Base-by-base conservation (phyloP, 2,329 filamentous ascomycete species). In the Ophiostoma montium region DNA sequence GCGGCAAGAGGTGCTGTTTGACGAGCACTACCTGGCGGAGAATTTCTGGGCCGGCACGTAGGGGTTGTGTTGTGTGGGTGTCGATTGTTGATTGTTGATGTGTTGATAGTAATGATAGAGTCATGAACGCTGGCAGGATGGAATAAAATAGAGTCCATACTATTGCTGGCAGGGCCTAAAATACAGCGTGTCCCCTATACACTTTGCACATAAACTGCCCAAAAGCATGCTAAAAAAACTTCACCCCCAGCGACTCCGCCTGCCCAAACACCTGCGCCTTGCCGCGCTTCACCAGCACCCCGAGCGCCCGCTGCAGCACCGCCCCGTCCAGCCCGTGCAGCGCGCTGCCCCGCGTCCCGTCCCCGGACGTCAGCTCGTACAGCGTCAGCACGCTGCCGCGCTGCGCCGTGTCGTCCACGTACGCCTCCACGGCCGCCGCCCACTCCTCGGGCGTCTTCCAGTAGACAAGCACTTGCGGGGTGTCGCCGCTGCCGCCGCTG, bases 211-310 rank as follows among this genome's bases (percentile, higher is more conserved):
- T n/a, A n/a, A n/a, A n/a, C n/a, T n/a, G n/a, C n/a, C 21, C 10
- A 5, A 12, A 4, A 8, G 27, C 27, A 10, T 7, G 5, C 33
- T 47, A 95, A 63, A 96, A 96, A 69, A 98, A 96, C 69, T 98
- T 98, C 56, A 96, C 87, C 59, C 92, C 92, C 60, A 85, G 79
- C 53, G 86, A 84, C 62, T 90, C 87, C 59, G 90, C 88, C 48
- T 79, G 77, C 32, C 90, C 90, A 67, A 98, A 96, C 23, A 96
- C 80, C 65, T 96, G 90, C 13, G 89, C 90, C 67, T 85, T 94
- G 57, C 88, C 88, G 54, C 83, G 77, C 72, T 94, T 95, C 33
- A 94, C 89, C 45, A 95, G 72, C 46, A 92, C 72, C 52, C 78
- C 76, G 45, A 98, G 71, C 35, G 86, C 83, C 63, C 83, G 88